Evolutionary conservation across 1,139 yeast genomes (phyloP), one percentile per base, ranked within the genome.

Genomic region (Protomyces lactucae-debilis): DNA sequence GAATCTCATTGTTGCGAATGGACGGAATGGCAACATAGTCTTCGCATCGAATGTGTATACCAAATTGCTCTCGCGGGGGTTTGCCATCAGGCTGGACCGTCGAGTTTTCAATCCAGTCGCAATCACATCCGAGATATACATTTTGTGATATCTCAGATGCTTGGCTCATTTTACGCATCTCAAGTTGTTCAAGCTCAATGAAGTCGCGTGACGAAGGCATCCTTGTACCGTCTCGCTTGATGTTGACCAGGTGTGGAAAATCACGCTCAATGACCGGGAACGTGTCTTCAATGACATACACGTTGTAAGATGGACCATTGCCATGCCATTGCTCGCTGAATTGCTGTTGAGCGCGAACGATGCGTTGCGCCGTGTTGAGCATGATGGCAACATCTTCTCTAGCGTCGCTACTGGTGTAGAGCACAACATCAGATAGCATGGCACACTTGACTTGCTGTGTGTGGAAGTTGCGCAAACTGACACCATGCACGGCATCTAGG

Each of bases 101-200:
- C 61, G 63, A 21, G 53, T 40, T 46, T 16, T 55, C 59, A 9
- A 45, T 73, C 76, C 64, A 77, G 81, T 86, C 88, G 1, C 82
- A 79, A 1, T 84, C 78, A 71, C 91, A 92, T 0, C 98, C 98
- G 57, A 86, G 79, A 92, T 92, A 92, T 3, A 91, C 83, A 55
- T 82, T 79, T 21, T 69, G 67, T 12, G 69, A 65, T 21, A 64
- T 60, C 16, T 68, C 70, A 3, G 95, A 82, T 0, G 96, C 95
- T 1, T 89, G 79, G 0, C 97, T 86, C 93, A 92, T 88, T 72
- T 83, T 83, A 2, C 90, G 79, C 67, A 91, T 86, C 74, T 91
- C 97, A 10, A 88, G 79, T 67, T 88, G 84, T 73, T 92, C 98
- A 70, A 87, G 85, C 65, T 85, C 80, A 45, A 82, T 78, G 71